Evolutionary conservation across 345 rosid genomes (phyloP).

Genomic region (Hevea brasiliensis): DNA sequence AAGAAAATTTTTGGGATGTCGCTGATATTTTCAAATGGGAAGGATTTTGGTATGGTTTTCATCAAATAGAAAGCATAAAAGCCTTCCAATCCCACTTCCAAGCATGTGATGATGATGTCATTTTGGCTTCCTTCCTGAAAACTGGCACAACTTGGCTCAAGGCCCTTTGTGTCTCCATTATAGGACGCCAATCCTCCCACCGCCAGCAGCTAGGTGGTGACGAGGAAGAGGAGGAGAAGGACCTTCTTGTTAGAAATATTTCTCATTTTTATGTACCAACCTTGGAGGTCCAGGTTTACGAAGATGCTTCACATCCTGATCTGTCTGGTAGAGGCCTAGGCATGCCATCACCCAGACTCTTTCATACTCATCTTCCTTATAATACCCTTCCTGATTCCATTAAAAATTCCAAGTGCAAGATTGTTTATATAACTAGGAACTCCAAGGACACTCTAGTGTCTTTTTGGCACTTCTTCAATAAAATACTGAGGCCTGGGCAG

Average conservation of each 20-base stretch:
- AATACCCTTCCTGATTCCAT: neutral
- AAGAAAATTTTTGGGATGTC: neutral
- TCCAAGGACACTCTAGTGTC: neutral
- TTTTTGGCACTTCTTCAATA: neutral
- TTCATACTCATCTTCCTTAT: too few species aligned
- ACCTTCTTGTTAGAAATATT: neutral
- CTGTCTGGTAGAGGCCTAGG: too few species aligned
- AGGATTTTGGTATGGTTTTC: neutral
- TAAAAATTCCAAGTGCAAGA: neutral
- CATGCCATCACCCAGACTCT: neutral
- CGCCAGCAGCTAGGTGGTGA: neutral
- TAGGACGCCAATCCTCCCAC: too few species aligned
- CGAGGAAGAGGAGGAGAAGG: too few species aligned
- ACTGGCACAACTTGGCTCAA: slow-evolving; percentile 44
- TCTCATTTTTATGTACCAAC: neutral
- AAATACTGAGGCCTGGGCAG: neutral
- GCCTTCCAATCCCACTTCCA: slow-evolving; percentile 22
- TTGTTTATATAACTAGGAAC: neutral
- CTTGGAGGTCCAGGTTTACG: neutral
- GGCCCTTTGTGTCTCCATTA: slow-evolving; percentile 33
- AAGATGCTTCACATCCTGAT: neutral
- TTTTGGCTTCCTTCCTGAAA: slow-evolving; percentile 37
- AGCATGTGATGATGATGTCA: slow-evolving; percentile 19
- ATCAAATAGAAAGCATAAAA: neutral
- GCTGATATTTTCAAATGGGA: neutral